These are phyloP conservation scores for Aureobasidium zeae DNA, from an alignment of 2,329 filamentous ascomycete species.

Conservation along the genomic window DNA sequence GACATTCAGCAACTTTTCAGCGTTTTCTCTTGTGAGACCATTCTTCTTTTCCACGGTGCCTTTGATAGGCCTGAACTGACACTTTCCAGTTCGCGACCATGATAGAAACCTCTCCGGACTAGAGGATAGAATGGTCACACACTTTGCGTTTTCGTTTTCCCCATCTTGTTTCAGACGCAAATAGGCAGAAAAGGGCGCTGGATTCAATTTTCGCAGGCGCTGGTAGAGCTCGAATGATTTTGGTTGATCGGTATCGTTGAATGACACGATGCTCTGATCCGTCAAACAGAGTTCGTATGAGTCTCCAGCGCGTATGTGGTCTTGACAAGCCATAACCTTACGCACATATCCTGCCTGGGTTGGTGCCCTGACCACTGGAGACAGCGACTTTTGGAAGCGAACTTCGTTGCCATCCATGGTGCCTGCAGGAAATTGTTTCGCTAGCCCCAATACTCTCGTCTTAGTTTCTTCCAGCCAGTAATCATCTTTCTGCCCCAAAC, in stretches of 20 bases:
- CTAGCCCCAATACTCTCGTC: too few species aligned
- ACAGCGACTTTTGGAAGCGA: too few species aligned
- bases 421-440: too few species aligned
- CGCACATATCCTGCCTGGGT: constrained; percentile 46
- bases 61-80: constrained; percentile 89
- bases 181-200: constrained; percentile 78
- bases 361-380: constrained; percentile 19
- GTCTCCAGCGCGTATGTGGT: constrained; percentile 46
- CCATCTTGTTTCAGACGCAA: constrained; percentile 50
- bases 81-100: constrained; percentile 51
- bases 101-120: constrained; percentile 85
- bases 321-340: constrained; percentile 59
- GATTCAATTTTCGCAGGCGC: constrained; percentile 59
- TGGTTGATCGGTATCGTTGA: constrained; percentile 18
- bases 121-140: constrained; percentile 65
- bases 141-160: constrained; percentile 31
- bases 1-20: constrained; percentile 61
- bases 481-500: constrained; percentile 42
- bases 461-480: constrained; percentile 22
- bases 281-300: constrained; percentile 84
- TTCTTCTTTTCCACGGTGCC: constrained; percentile 78
- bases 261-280: constrained; percentile 57
- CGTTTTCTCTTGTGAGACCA: constrained; percentile 59
- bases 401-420: too few species aligned
- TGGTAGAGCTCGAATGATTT: constrained; percentile 61